Evolutionary conservation across 768 basidiomycete species (phyloP), one percentile per base, ranked within the genome.

Genomic region (Candolleomyces eurysporus): DNA sequence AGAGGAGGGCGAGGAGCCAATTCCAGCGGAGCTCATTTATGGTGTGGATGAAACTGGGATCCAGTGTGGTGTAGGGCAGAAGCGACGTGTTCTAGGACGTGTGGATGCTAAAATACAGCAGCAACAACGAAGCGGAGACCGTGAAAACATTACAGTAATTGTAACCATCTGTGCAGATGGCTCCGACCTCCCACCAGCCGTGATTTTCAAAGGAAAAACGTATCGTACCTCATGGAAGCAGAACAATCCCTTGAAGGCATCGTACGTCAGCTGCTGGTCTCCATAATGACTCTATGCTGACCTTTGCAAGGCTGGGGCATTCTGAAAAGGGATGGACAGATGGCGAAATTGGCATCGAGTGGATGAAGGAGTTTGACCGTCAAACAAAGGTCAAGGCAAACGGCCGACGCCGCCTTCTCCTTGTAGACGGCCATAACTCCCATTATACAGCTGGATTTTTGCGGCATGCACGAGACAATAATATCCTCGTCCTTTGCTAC

Each of bases 151-250:
- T 40, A 80, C 78, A 0, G 71, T 76, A 11, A 66, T 83, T 50
- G 70, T 74, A 0, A 78, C 76, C 2, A 81, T 82, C 21, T 78
- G 78, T 65, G 75, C 74, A 0, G 74, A 79, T 68, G 74, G 76
- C 0, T 67, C 67, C 7, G 11, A 65, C 0, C 51, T 69, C 14
- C 54, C 65, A 36, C 76, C 76, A 3, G 56, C 69, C 21, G 67
- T 77, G 2, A 75, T 78, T 43, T 77, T 69, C 60, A 74, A 74
- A 57, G 75, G 75, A 5, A 59, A 71, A 54, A 63, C 52, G 7
- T 74, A 66, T 59, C 69, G 66, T 48, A 61, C 62, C 14, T 65
- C 63, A 31, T 77, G 73, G 76, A 62, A 57, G 8, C 64, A 72
- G 50, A 54, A 73, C 43, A 73, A 73, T 60, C 67, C 70, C 13